These are phyloP conservation scores for Phialophora chinensis DNA, from an alignment of 2,329 filamentous ascomycete species.

Conservation along the genomic window DNA sequence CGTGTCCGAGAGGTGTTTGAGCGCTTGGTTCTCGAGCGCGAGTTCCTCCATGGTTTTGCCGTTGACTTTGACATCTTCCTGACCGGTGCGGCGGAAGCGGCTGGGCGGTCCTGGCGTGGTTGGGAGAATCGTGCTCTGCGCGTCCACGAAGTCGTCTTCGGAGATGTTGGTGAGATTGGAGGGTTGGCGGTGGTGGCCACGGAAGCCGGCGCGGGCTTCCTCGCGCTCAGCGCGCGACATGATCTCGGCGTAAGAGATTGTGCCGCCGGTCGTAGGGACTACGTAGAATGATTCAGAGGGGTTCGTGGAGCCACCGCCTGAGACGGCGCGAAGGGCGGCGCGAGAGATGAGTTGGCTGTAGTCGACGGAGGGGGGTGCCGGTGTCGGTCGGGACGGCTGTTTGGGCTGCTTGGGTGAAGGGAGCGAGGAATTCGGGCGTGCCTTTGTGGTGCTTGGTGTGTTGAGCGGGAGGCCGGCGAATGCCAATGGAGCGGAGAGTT, in stretches of 20 bases:
- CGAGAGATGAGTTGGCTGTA: constrained; percentile 82
- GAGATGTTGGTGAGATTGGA: constrained; percentile 64
- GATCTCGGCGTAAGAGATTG: constrained; percentile 91
- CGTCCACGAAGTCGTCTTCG: constrained; percentile 90
- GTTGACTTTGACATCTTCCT: constrained; percentile 39
- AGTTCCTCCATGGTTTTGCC: constrained; percentile 83
- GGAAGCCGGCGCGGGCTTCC: constrained; percentile 43
- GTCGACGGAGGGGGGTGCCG: constrained; percentile 65
- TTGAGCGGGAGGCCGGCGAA: constrained; percentile 89
- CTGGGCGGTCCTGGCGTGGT: constrained; percentile 47
- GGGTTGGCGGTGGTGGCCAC: constrained; percentile 41
- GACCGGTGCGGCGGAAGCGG: constrained; percentile 29
- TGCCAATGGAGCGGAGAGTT: constrained; percentile 85
- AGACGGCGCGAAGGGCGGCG: constrained; percentile 79
- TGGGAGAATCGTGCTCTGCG: constrained; percentile 64
- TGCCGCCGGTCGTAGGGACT: constrained; percentile 88
- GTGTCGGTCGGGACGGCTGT: constrained; percentile 21
- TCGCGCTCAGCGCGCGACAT: constrained; percentile 61
- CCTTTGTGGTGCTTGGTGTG: constrained; percentile 41
- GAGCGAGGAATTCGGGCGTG: constrained; percentile 26
- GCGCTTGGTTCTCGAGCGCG: constrained; percentile 81
- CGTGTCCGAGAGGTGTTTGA: constrained; percentile 85
- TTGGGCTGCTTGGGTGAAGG: constrained; percentile 24
- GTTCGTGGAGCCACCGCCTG: constrained; percentile 67
- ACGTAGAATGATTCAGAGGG: constrained; percentile 82